Conservation (phyloP, 306 rosid genomes). For the Ceratonia siliqua region DNA sequence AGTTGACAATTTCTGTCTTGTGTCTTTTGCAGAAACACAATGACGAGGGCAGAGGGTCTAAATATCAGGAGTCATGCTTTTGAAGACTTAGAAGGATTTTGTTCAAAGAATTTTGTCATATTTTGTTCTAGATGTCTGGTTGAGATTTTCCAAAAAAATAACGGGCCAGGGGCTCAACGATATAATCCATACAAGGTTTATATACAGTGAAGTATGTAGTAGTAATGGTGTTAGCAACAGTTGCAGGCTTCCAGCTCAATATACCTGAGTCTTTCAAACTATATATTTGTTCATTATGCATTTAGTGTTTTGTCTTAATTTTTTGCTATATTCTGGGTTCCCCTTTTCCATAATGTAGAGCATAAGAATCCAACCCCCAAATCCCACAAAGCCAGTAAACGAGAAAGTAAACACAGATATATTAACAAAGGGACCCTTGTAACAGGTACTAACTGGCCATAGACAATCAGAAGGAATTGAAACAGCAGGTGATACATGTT, state of each 20-base stretch:
- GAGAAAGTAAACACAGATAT: too few species aligned
- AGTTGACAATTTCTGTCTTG: conserved; percentile 27
- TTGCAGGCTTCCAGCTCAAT: conserved; percentile 40
- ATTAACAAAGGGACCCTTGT: too few species aligned
- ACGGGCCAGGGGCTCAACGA: conserved; percentile 39
- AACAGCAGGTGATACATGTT: too few species aligned
- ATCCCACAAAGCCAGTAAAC: too few species aligned
- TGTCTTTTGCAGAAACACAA: conserved; percentile 49
- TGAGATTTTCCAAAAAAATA: conserved; percentile 31
- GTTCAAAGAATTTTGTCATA: conserved; percentile 30
- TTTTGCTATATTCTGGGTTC: not conserved
- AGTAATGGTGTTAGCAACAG: conserved; percentile 38
- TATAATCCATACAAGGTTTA: conserved; percentile 28
- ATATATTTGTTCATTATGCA: conserved; percentile 37
- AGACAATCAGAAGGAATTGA: too few species aligned
- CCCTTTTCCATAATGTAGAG: conserved; percentile 24
- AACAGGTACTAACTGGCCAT: too few species aligned
- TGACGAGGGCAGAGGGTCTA: conserved; percentile 17
- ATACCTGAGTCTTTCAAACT: conserved; percentile 37
- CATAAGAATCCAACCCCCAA: too few species aligned
- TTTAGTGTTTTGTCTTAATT: not conserved
- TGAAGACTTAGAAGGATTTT: conserved; percentile 40
- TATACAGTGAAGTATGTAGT: conserved; percentile 34
- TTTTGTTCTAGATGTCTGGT: conserved; percentile 31
- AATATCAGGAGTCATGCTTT: conserved; percentile 30